Percentiles rank a stretch among this genome's conserved stretches.
These are phyloP conservation scores for Benincasa hispida DNA, from an alignment of 306 rosid species.

Conservation along the genomic window DNA sequence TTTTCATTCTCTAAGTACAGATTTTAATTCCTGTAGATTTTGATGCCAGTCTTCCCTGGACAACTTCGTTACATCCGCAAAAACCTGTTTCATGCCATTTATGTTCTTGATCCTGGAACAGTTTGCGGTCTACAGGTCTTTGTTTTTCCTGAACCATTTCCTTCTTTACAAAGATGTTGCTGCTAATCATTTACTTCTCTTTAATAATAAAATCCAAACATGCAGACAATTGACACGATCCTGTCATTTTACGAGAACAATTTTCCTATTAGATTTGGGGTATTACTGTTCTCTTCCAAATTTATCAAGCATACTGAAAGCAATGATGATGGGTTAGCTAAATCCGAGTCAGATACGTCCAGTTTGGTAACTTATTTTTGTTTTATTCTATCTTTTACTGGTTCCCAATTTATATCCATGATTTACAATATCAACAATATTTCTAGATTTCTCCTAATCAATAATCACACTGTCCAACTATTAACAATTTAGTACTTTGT, in stretches of 20 bases:
- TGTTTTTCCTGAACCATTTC: conserved; percentile 10
- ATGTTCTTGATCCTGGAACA: conserved; percentile 79
- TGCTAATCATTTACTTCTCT: conserved; percentile 8
- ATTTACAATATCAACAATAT: not conserved
- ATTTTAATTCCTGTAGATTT: conserved; percentile 37
- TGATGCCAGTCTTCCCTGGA: conserved; percentile 98
- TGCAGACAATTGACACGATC: conserved; percentile 80
- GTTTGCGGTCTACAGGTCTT: conserved; percentile 77
- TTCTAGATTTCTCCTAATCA: not conserved
- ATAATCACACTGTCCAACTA: not conserved
- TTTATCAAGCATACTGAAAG: conserved; percentile 42
- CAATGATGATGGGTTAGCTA: conserved; percentile 13
- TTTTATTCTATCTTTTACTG: not conserved
- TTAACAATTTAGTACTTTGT: not conserved
- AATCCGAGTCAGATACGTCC: conserved; percentile 57
- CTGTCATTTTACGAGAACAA: conserved; percentile 59
- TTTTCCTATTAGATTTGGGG: conserved; percentile 81
- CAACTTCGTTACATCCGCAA: conserved; percentile 90
- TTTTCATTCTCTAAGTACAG: not conserved
- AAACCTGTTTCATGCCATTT: conserved; percentile 85
- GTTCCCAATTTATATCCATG: not conserved
- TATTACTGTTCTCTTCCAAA: conserved; percentile 79
- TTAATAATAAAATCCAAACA: conserved; percentile 18
- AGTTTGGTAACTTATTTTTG: conserved; percentile 41
- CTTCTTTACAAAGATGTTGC: conserved; percentile 11